These are phyloP conservation scores for Cephalotrichum gorgonifer DNA, from an alignment of 2,329 filamentous ascomycete species.

Conservation along the genomic window DNA sequence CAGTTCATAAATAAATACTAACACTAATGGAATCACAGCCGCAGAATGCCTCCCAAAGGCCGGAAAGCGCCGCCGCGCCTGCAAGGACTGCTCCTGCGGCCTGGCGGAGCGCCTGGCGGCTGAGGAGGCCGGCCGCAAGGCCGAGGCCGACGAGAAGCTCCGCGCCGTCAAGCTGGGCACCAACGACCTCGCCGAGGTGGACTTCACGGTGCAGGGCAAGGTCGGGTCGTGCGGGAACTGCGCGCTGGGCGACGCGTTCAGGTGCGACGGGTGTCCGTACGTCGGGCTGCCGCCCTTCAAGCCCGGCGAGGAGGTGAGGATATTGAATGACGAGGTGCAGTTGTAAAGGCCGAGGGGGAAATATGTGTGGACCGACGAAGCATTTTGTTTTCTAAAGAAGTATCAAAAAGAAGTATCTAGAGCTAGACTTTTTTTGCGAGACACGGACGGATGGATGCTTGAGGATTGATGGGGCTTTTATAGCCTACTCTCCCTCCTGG, in stretches of 20 bases:
- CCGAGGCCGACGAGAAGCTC: conserved; percentile 55
- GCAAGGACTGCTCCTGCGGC: conserved; percentile 96
- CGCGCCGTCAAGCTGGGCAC: conserved; percentile 48
- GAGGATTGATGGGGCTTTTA: too few relatives aligned
- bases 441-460: too few relatives aligned
- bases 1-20: conserved; percentile 19
- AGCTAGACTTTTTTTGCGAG: too few relatives aligned
- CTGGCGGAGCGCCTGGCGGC: conserved; percentile 74
- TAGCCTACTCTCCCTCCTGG: too few relatives aligned
- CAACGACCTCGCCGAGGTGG: conserved; percentile 78
- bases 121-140: conserved; percentile 68
- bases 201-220: conserved; percentile 97
- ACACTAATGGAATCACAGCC: conserved; percentile 33
- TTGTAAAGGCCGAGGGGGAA: conserved; percentile 38
- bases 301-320: conserved; percentile 83
- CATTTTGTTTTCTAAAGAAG: background rate
- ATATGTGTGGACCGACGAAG: background rate
- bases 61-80: conserved; percentile 82
- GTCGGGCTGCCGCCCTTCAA: conserved; percentile 93
- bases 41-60: conserved; percentile 78
- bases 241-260: conserved; percentile 81
- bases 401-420: too few relatives aligned
- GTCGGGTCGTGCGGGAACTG: conserved; percentile 93
- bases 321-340: conserved; percentile 80
- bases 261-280: conserved; percentile 66